Conservation (phyloP, 108 stramenopile species). For the Nitzschia palea region DNA sequence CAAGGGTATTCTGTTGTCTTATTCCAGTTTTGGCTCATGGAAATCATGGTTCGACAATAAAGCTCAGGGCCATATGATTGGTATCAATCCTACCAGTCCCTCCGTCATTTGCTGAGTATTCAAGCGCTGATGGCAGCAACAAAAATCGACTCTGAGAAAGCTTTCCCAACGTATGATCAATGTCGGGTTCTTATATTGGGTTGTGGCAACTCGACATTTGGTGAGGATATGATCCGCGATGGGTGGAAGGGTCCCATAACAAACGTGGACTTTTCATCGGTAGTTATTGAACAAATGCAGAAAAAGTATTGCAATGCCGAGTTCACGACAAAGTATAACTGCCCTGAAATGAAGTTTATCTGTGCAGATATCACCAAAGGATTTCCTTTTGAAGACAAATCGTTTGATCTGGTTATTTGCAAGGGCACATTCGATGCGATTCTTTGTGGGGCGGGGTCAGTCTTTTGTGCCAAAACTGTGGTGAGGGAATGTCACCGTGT, state of each 20-base stretch:
- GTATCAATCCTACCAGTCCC: conserved; percentile 28
- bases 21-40: too few relatives aligned
- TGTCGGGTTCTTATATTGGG: conserved; percentile 59
- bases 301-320: conserved; percentile 45
- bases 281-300: conserved; percentile 73
- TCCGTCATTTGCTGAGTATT: conserved; percentile 15
- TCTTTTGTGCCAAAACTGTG: conserved; percentile 34
- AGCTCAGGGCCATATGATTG: conserved; percentile 24
- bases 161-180: conserved; percentile 54
- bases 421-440: conserved; percentile 84
- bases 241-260: conserved; percentile 66
- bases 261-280: conserved; percentile 72
- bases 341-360: conserved; percentile 54
- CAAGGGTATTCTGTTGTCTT: too few relatives aligned
- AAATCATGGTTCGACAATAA: too few relatives aligned
- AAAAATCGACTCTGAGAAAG: background rate
- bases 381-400: conserved; percentile 60
- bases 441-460: conserved; percentile 56
- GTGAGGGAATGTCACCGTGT: conserved; percentile 64
- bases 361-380: conserved; percentile 66
- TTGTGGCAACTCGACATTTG: conserved; percentile 68
- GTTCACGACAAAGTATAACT: conserved; percentile 5
- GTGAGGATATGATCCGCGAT: conserved; percentile 61
- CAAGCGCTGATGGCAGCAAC: conserved; percentile 15
- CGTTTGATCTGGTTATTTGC: conserved; percentile 82